Evolutionary conservation across 2,329 filamentous ascomycete species (phyloP).

Genomic region (Ophidiomyces ophidiicola): DNA sequence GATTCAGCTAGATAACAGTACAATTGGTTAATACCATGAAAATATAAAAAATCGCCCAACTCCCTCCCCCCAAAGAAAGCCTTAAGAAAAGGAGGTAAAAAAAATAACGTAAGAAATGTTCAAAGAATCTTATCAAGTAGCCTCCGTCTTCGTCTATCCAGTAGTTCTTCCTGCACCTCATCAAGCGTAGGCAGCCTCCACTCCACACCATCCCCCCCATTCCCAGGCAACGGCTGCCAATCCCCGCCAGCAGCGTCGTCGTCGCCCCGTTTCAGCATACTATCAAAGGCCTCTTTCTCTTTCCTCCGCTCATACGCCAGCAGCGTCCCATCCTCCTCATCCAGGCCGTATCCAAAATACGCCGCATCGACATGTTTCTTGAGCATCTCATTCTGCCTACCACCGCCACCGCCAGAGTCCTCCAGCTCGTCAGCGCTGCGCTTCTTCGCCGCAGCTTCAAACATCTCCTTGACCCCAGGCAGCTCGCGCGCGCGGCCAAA

Average conservation of each 20-base stretch:
- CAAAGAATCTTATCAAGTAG: slow-evolving; percentile 66
- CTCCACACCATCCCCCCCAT: slow-evolving; percentile 64
- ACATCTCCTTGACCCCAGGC: slow-evolving; percentile 91
- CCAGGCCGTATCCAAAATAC: slow-evolving; percentile 90
- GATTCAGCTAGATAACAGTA: slow-evolving; percentile 4
- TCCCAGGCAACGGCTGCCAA: slow-evolving; percentile 81
- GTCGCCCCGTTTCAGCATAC: slow-evolving; percentile 48
- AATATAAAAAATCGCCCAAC: not conserved
- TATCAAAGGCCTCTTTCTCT: slow-evolving; percentile 67
- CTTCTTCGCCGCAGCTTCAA: slow-evolving; percentile 59
- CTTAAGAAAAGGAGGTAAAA: no score
- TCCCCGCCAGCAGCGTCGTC: slow-evolving; percentile 47
- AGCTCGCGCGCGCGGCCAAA: slow-evolving; percentile 83
- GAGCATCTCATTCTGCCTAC: slow-evolving; percentile 29
- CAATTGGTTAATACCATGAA: not conserved
- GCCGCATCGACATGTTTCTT: slow-evolving; percentile 71
- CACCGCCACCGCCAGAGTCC: slow-evolving; percentile 51
- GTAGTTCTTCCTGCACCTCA: slow-evolving; percentile 86
- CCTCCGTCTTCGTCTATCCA: slow-evolving; percentile 71
- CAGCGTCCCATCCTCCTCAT: slow-evolving; percentile 76
- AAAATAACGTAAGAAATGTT: no score
- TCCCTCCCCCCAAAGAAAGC: not conserved
- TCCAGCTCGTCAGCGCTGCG: slow-evolving; percentile 56
- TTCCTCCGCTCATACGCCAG: slow-evolving; percentile 70
- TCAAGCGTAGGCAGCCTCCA: slow-evolving; percentile 80